A percentile compares a stretch with the other conserved stretches of the same genome.
Conservation (phyloP, 2,329 filamentous ascomycete species). For the Didymella sp. region DNA sequence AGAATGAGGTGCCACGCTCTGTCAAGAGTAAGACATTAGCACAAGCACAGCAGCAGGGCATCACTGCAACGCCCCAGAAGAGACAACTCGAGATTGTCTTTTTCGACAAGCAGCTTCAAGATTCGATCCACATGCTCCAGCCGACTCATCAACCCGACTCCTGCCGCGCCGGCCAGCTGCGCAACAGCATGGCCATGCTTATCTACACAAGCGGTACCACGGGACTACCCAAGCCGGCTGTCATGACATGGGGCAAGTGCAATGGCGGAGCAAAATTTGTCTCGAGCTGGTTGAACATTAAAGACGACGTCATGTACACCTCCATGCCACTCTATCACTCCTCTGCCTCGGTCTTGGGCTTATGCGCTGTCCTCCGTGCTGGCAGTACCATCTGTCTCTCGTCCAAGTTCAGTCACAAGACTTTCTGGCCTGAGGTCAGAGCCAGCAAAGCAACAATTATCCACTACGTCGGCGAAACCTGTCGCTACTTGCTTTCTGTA, state of each 20-base stretch:
- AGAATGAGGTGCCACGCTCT: conserved; percentile 25
- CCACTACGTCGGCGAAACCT: conserved; percentile 52
- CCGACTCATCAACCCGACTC: conserved; percentile 42
- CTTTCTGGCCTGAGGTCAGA: conserved; percentile 50
- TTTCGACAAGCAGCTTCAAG: conserved; percentile 39
- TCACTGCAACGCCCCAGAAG: conserved; percentile 20
- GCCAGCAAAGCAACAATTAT: conserved; percentile 47
- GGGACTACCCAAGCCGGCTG: conserved; percentile 47
- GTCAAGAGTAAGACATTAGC: conserved; percentile 31
- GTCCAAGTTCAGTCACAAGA: conserved; percentile 46
- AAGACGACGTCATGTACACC: conserved; percentile 45
- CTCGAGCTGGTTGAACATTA: conserved; percentile 34
- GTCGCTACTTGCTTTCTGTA: conserved; percentile 48
- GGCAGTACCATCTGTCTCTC: conserved; percentile 41
- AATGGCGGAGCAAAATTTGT: conserved; percentile 28
- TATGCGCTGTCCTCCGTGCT: conserved; percentile 36
- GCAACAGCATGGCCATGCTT: conserved; percentile 44
- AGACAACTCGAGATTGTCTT: conserved; percentile 41
- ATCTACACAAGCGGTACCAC: conserved; percentile 51
- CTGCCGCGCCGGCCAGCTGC: conserved; percentile 33
- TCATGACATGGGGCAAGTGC: conserved; percentile 41
- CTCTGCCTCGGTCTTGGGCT: conserved; percentile 40
- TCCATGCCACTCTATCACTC: conserved; percentile 51
- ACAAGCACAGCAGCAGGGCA: conserved; percentile 15
- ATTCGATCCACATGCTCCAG: conserved; percentile 37